Evolutionary conservation across 2,329 filamentous ascomycete genomes (phyloP).

Genomic region (Penicillium brevicompactum): DNA sequence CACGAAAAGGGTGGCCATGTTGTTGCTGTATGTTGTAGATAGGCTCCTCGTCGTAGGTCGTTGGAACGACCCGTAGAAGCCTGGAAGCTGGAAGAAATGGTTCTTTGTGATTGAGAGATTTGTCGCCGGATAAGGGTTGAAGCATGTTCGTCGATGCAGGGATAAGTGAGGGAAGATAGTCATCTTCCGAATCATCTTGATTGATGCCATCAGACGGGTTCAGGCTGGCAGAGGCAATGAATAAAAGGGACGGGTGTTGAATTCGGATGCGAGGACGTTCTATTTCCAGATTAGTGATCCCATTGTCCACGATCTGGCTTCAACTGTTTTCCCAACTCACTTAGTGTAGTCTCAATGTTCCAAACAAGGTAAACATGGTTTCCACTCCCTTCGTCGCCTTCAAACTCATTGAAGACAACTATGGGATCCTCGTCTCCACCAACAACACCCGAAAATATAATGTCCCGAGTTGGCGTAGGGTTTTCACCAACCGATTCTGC

Average conservation of each 20-base stretch:
- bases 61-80: conserved; percentile 59
- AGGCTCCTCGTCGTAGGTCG: conserved; percentile 50
- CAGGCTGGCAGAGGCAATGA: conserved; percentile 52
- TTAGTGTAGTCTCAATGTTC: conserved; percentile 46
- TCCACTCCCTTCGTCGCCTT: conserved; percentile 39
- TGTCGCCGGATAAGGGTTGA: conserved; percentile 56
- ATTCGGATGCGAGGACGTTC: conserved; percentile 54
- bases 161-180: conserved; percentile 57
- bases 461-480: conserved; percentile 37
- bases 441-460: conserved; percentile 46
- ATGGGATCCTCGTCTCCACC: conserved; percentile 45
- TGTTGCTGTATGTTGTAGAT: conserved; percentile 57
- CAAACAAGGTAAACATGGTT: conserved; percentile 49
- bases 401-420: conserved; percentile 47
- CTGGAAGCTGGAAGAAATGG: conserved; percentile 61
- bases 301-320: neutral
- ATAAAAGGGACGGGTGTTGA: conserved; percentile 58
- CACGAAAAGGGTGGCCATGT: conserved; percentile 55
- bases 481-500: conserved; percentile 46
- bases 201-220: conserved; percentile 46
- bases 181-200: conserved; percentile 44
- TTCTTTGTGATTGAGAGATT: conserved; percentile 47
- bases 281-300: conserved; percentile 13
- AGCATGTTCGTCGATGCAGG: conserved; percentile 61
- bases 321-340: conserved; percentile 29